These are phyloP conservation scores for Tilletiopsis washingtonensis DNA, from an alignment of 1,284 basidiomycete species.

Conservation along the genomic window DNA sequence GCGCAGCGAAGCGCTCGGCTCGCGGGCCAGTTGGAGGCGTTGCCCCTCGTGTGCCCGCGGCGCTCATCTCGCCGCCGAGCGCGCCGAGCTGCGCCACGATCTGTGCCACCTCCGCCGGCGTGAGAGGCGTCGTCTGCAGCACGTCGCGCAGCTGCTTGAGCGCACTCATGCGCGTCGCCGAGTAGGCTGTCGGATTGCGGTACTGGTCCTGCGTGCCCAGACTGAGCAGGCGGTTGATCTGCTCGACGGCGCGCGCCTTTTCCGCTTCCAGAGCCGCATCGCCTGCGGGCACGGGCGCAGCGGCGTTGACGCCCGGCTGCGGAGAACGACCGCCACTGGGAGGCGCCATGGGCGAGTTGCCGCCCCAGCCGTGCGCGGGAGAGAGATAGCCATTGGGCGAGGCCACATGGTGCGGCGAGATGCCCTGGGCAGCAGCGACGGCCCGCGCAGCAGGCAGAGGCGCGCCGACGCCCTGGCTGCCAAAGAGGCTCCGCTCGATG, in stretches of 20 bases:
- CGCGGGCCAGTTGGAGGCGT: too few species aligned
- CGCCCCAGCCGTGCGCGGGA: neutral
- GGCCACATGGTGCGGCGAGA: neutral
- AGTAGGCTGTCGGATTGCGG: slow-evolving; percentile 16
- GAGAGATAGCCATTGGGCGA: neutral
- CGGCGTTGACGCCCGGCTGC: neutral
- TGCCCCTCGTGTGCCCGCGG: slow-evolving; percentile 22
- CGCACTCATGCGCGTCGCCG: slow-evolving; percentile 20
- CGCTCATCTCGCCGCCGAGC: slow-evolving; percentile 49
- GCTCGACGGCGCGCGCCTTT: slow-evolving; percentile 26
- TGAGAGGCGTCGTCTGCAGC: slow-evolving; percentile 65
- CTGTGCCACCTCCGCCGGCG: slow-evolving; percentile 68
- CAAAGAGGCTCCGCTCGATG: slow-evolving; percentile 39
- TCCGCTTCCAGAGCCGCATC: neutral
- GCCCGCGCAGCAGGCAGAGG: too few species aligned
- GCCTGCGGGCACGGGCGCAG: neutral
- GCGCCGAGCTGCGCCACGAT: slow-evolving; percentile 68
- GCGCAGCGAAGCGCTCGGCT: too few species aligned
- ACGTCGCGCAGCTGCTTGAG: slow-evolving; percentile 61
- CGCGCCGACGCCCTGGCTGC: slow-evolving; percentile 19
- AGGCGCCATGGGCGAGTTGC: neutral
- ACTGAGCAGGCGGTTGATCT: slow-evolving; percentile 33
- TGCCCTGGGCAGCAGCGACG: neutral
- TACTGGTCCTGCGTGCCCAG: slow-evolving; percentile 26
- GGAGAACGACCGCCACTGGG: neutral